Evolutionary conservation across 768 basidiomycete genomes (phyloP).

Genomic region (Candolleomyces aberdarensis): DNA sequence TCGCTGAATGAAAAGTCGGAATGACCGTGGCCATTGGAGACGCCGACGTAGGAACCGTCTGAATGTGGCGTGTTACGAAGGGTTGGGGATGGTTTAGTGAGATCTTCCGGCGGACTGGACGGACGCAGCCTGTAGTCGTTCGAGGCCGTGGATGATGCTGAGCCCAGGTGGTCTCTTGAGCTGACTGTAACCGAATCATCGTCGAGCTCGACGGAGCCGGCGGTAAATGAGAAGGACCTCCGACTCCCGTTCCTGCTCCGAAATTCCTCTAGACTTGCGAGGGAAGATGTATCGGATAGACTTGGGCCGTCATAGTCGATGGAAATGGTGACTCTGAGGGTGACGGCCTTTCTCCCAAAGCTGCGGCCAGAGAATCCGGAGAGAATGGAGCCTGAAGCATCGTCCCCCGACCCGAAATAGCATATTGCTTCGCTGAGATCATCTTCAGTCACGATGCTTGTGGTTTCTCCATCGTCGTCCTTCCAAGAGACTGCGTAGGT

Average conservation of each 20-base stretch:
- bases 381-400: slow-evolving; percentile 64
- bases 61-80: background rate
- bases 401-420: slow-evolving; percentile 83
- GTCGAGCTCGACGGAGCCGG: slow-evolving; percentile 47
- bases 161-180: slow-evolving; percentile 50
- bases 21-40: background rate
- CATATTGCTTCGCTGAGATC: slow-evolving; percentile 85
- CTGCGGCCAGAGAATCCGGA: slow-evolving; percentile 74
- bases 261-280: slow-evolving; percentile 77
- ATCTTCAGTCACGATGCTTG: slow-evolving; percentile 60
- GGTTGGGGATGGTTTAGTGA: background rate
- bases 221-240: slow-evolving; percentile 47
- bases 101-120: background rate
- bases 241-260: slow-evolving; percentile 56
- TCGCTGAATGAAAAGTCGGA: slow-evolving; percentile 1
- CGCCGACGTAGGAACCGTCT: background rate
- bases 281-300: slow-evolving; percentile 83
- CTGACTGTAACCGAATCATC: slow-evolving; percentile 78
- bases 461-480: slow-evolving; percentile 84
- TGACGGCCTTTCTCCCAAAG: slow-evolving; percentile 68
- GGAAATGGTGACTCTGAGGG: slow-evolving; percentile 68
- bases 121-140: background rate
- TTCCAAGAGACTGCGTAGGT: slow-evolving; percentile 77
- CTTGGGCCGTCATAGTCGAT: slow-evolving; percentile 92
- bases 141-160: background rate